These are phyloP conservation scores for Monosporascus sp. DNA, from an alignment of 2,329 filamentous ascomycete species.

Conservation along the genomic window DNA sequence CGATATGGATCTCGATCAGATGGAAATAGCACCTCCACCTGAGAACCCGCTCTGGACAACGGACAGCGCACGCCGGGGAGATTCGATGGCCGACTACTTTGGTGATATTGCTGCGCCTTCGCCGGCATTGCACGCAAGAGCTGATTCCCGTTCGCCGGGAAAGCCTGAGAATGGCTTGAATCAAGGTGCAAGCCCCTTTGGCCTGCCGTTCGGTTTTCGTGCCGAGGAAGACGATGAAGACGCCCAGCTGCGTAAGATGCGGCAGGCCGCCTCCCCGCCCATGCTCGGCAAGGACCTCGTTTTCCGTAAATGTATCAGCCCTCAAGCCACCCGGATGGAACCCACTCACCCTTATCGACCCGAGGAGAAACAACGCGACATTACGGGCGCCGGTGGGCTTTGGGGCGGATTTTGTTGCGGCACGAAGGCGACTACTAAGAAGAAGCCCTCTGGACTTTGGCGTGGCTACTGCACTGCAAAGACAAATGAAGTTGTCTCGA, in stretches of 20 bases:
- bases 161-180: slow-evolving; percentile 38
- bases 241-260: slow-evolving; percentile 39
- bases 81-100: slow-evolving; percentile 18
- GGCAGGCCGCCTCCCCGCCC: slow-evolving; percentile 62
- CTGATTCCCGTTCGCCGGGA: slow-evolving; percentile 12
- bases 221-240: slow-evolving; percentile 33
- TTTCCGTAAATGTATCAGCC: slow-evolving; percentile 78
- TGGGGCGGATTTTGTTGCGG: slow-evolving; percentile 70
- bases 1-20: slow-evolving; percentile 27
- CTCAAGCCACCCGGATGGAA: slow-evolving; percentile 79
- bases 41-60: slow-evolving; percentile 27
- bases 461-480: slow-evolving; percentile 59
- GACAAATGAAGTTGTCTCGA: slow-evolving; percentile 32
- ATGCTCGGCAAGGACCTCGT: slow-evolving; percentile 81
- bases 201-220: slow-evolving; percentile 39
- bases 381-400: slow-evolving; percentile 57
- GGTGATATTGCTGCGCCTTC: slow-evolving; percentile 11
- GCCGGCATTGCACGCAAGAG: slow-evolving; percentile 15
- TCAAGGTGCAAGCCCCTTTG: slow-evolving; percentile 29
- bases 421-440: neutral
- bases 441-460: slow-evolving; percentile 61
- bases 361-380: slow-evolving; percentile 48
- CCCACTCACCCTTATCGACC: slow-evolving; percentile 58
- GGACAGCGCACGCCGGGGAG: slow-evolving; percentile 13
- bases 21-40: slow-evolving; percentile 24